Conservation (phyloP, 2,329 filamentous ascomycete genomes). For the Aspergillus aculeatinus region DNA sequence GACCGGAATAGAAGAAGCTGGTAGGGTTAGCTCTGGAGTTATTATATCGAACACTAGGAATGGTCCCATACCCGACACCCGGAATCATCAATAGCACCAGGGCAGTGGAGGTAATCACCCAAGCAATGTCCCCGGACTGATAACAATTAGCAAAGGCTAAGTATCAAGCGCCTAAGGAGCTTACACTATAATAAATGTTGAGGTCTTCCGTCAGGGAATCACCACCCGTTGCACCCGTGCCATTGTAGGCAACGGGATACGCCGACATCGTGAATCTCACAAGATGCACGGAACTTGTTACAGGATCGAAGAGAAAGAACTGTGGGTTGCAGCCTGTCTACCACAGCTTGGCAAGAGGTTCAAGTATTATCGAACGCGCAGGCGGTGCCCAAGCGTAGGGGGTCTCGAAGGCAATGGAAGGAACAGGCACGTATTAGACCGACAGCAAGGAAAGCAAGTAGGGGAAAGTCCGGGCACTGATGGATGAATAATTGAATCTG, state of each 20-base stretch:
- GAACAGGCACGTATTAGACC: not conserved
- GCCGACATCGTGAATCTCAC: constrained; percentile 31
- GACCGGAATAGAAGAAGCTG: constrained; percentile 89
- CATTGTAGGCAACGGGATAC: constrained; percentile 60
- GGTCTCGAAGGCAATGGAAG: not conserved
- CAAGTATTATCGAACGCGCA: not conserved
- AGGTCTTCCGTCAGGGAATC: constrained; percentile 67
- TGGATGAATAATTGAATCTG: not conserved
- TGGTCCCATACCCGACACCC: constrained; percentile 65
- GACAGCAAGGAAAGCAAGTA: not conserved
- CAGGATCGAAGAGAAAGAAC: not conserved
- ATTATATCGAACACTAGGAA: not conserved
- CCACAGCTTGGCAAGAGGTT: not conserved
- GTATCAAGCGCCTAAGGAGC: constrained; percentile 5
- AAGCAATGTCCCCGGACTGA: constrained; percentile 77
- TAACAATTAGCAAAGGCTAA: constrained; percentile 15
- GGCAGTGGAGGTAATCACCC: constrained; percentile 73
- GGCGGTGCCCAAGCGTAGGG: not conserved
- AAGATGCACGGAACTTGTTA: constrained; percentile 1
- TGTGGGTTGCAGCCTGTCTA: not conserved
- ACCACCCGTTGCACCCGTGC: constrained; percentile 63
- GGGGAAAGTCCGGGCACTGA: constrained; percentile 1
- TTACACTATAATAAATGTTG: constrained; percentile 74
- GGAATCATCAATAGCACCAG: constrained; percentile 91
- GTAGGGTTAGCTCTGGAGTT: constrained; percentile 10